These are phyloP conservation scores for Geosmithia morbida DNA, from an alignment of 2,329 filamentous ascomycete species.

Conservation along the genomic window DNA sequence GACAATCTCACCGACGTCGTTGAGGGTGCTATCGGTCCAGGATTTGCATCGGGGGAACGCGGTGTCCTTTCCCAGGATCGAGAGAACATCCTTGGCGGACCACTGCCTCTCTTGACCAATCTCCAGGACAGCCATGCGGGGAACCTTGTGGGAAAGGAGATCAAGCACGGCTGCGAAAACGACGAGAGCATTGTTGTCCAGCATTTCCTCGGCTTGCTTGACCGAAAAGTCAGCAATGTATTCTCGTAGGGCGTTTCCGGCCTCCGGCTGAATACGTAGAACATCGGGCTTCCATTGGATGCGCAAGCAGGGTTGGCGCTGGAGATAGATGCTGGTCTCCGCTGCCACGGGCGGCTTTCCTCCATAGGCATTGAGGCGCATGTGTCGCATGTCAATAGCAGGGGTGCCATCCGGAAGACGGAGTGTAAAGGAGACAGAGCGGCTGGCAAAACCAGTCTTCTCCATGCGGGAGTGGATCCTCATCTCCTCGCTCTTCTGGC, in stretches of 20 bases:
- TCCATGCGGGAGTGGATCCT: neutral
- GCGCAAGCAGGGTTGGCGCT: neutral
- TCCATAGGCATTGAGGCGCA: neutral
- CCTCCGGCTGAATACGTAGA: neutral
- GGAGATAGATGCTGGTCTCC: neutral
- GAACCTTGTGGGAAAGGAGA: slow-evolving; percentile 2
- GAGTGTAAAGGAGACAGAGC: neutral
- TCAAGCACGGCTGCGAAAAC: neutral
- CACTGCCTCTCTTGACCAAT: slow-evolving; percentile 1
- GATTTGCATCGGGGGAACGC: slow-evolving; percentile 1
- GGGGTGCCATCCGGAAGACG: neutral
- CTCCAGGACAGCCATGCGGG: slow-evolving; percentile 2
- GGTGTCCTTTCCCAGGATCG: slow-evolving; percentile 1
- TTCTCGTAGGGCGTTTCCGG: neutral
- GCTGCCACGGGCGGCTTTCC: neutral
- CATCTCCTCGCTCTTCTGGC: neutral
- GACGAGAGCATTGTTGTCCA: neutral
- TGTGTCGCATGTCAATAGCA: neutral
- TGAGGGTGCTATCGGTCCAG: neutral
- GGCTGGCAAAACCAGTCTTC: neutral
- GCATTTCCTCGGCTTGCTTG: neutral
- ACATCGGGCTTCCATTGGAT: slow-evolving; percentile 6
- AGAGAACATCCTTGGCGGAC: neutral
- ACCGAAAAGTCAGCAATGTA: neutral
- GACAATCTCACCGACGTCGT: neutral